Evolutionary conservation across 2,329 filamentous ascomycete species (phyloP).

Genomic region (Tolypocladium capitatum): DNA sequence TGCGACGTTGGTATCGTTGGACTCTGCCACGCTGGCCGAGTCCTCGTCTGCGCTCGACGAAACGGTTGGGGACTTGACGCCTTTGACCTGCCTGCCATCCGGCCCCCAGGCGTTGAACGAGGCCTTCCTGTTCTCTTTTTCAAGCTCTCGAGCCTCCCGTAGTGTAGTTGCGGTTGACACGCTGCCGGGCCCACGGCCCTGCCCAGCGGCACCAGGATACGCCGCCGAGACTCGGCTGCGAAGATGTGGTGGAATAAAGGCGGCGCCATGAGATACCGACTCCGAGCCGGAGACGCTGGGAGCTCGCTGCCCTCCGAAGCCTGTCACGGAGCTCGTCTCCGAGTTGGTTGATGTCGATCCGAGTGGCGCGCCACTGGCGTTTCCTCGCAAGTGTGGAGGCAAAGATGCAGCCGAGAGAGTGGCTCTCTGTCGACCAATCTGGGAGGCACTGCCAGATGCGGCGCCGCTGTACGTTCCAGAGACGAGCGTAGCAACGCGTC

Average conservation of each 20-base stretch:
- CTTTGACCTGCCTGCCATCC: slow-evolving; percentile 9
- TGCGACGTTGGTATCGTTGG: too few relatives aligned
- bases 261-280: background rate
- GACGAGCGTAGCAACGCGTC: background rate
- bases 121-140: background rate
- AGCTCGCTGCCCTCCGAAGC: background rate
- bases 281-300: background rate
- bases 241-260: background rate
- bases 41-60: slow-evolving; percentile 7
- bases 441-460: background rate
- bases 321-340: background rate
- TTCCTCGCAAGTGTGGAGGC: slow-evolving; percentile 3
- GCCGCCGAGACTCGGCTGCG: background rate
- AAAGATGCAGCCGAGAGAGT: background rate
- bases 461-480: background rate
- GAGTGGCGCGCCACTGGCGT: background rate
- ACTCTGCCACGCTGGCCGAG: background rate
- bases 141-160: slow-evolving; percentile 6
- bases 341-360: background rate
- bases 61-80: slow-evolving; percentile 11
- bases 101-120: slow-evolving; percentile 20
- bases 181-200: slow-evolving; percentile 1
- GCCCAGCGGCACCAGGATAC: background rate
- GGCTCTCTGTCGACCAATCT: background rate
- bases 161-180: slow-evolving; percentile 19